Evolutionary conservation across 1,139 yeast species (phyloP).

Genomic region (Lodderomyces jiufengensis): DNA sequence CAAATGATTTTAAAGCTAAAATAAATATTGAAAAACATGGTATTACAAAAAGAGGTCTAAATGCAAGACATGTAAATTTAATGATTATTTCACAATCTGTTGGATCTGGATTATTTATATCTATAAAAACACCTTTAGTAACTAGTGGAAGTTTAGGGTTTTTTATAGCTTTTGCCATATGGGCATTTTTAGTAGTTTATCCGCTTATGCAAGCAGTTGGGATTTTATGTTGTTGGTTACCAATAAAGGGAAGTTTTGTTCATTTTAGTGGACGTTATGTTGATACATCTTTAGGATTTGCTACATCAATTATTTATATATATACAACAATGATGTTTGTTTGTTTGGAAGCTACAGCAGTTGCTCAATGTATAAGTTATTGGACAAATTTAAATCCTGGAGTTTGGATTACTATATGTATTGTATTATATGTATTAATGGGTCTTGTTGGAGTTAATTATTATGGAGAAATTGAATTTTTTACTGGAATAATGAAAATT

Average conservation of each 20-base stretch:
- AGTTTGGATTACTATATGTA: slow-evolving; percentile 31
- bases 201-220: slow-evolving; percentile 41
- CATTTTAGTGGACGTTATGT: slow-evolving; percentile 38
- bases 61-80: slow-evolving; percentile 44
- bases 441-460: slow-evolving; percentile 36
- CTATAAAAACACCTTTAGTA: slow-evolving; percentile 32
- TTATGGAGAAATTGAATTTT: slow-evolving; percentile 41
- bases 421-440: slow-evolving; percentile 27
- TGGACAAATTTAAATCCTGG: slow-evolving; percentile 42
- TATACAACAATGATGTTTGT: slow-evolving; percentile 37
- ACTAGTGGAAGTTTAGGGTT: slow-evolving; percentile 37
- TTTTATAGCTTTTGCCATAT: slow-evolving; percentile 33
- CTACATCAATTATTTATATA: slow-evolving; percentile 33
- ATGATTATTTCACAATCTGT: slow-evolving; percentile 52
- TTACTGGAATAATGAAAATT: slow-evolving; percentile 35
- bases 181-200: slow-evolving; percentile 35
- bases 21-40: slow-evolving; percentile 34
- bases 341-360: slow-evolving; percentile 36
- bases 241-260: slow-evolving; percentile 37
- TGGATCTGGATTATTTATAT: slow-evolving; percentile 47
- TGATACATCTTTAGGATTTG: slow-evolving; percentile 41
- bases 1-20: slow-evolving; percentile 29
- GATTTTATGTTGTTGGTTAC: slow-evolving; percentile 39
- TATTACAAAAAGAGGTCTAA: slow-evolving; percentile 34
- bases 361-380: slow-evolving; percentile 32